Conservation (phyloP, 495 filamentous ascomycete genomes). For the Daldinia bambusicola region DNA sequence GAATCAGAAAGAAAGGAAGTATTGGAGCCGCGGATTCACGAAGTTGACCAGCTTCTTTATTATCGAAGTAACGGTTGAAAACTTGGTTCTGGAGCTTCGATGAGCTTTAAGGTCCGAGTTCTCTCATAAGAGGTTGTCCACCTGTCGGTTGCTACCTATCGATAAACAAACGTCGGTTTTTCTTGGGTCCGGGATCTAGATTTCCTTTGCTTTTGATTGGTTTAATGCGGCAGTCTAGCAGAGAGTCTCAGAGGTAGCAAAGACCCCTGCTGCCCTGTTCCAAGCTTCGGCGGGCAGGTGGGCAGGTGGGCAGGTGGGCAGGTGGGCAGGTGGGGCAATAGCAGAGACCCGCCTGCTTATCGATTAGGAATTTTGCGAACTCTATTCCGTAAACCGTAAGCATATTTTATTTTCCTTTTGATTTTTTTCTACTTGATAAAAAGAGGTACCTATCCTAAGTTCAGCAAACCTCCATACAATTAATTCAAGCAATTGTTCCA, state of each 20-base stretch:
- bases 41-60: neutral
- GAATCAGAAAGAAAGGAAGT: no score
- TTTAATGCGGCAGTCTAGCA: neutral
- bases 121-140: neutral
- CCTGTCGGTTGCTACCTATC: neutral
- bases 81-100: neutral
- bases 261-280: conserved; percentile 8
- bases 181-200: neutral
- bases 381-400: no score
- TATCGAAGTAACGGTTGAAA: neutral
- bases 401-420: conserved; percentile 6
- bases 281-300: no score
- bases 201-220: neutral
- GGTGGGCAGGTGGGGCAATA: conserved; percentile 31
- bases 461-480: conserved; percentile 5
- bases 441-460: conserved; percentile 4
- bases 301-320: no score
- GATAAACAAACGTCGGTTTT: conserved; percentile 4
- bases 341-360: conserved; percentile 26
- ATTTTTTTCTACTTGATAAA: conserved; percentile 8
- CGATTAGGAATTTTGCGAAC: conserved; percentile 38
- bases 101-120: conserved; percentile 2
- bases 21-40: no score
- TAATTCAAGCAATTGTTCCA: neutral
- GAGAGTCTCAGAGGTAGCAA: neutral